These are phyloP conservation scores for Fusarium illudens DNA, from an alignment of 2,329 filamentous ascomycete species.

Conservation along the genomic window DNA sequence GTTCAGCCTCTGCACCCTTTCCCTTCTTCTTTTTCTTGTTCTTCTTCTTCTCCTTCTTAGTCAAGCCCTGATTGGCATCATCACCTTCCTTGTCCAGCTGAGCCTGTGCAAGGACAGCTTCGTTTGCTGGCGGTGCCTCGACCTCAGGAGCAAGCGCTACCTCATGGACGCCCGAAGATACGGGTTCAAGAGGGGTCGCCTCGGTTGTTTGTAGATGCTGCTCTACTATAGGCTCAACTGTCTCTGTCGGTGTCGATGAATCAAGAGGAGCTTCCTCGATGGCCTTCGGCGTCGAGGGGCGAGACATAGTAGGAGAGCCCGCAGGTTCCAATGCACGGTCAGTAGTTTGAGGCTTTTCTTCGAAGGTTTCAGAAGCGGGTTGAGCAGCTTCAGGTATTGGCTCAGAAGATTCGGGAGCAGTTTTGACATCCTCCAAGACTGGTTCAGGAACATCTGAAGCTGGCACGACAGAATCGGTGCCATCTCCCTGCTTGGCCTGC, in stretches of 20 bases:
- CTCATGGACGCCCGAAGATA: neutral
- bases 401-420: neutral
- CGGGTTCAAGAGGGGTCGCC: neutral
- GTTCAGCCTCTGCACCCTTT: neutral
- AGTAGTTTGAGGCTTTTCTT: neutral
- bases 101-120: neutral
- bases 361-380: neutral
- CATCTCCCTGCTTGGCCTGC: neutral
- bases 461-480: neutral
- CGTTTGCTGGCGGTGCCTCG: neutral
- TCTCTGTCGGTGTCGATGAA: neutral
- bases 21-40: slow-evolving; percentile 4
- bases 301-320: neutral
- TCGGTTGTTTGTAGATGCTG: neutral
- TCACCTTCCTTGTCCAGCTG: neutral
- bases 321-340: neutral
- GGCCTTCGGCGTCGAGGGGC: neutral
- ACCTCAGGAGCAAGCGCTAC: neutral
- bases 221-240: neutral
- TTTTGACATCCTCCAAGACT: neutral
- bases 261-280: neutral
- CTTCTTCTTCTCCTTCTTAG: slow-evolving; percentile 17
- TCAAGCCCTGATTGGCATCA: neutral
- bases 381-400: neutral
- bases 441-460: neutral